phyloP scores from a whole-genome alignment of 148 eudicot genomes.

The Cornus florida region DNA sequence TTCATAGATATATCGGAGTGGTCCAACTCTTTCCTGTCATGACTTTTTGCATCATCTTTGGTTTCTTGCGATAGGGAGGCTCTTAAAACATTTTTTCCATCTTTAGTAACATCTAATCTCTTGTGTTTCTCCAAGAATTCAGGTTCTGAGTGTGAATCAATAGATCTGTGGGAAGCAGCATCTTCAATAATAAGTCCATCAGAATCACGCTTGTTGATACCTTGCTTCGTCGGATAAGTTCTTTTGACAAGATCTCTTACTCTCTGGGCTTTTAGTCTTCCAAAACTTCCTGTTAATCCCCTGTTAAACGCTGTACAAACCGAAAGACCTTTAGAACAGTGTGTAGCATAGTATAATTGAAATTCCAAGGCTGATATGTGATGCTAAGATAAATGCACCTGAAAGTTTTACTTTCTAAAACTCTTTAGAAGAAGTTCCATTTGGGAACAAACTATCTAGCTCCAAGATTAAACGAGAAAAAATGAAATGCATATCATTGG shows the following conservation, averaged over 20 bases:
- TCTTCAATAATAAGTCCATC: slow-evolving; percentile 29
- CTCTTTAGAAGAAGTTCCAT: no score
- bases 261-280: slow-evolving; percentile 66
- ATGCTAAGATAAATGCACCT: not conserved
- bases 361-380: not conserved
- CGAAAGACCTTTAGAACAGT: not conserved
- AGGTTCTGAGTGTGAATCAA: slow-evolving; percentile 24
- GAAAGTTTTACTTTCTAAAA: not conserved
- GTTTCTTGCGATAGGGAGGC: slow-evolving; percentile 5
- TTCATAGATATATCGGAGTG: slow-evolving; percentile 9
- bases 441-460: not conserved
- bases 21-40: slow-evolving; percentile 15
- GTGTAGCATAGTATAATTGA: not conserved
- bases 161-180: not conserved
- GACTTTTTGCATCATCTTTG: not conserved
- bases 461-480: not conserved
- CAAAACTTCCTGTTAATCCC: slow-evolving; percentile 38
- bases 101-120: slow-evolving; percentile 7
- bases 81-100: not conserved
- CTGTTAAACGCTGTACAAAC: slow-evolving; percentile 16
- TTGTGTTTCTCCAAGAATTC: slow-evolving; percentile 22
- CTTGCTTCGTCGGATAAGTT: slow-evolving; percentile 33
- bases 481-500: not conserved
- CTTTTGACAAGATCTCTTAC: slow-evolving; percentile 45
- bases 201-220: slow-evolving; percentile 21